Base-by-base conservation (phyloP, 768 basidiomycete species). In the Podaxis rugospora region DNA sequence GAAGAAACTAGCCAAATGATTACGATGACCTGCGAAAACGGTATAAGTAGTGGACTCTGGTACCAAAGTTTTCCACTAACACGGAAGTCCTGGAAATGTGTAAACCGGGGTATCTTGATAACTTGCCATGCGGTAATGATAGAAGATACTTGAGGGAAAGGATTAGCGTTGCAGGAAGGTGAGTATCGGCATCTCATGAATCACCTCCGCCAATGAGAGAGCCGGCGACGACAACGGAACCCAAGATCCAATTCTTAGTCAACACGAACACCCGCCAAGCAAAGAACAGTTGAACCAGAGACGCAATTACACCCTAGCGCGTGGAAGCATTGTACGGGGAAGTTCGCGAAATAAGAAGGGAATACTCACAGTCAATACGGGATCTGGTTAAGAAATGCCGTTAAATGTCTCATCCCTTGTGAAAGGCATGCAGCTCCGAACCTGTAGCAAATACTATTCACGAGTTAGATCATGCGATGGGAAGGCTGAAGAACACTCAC, bases 391-490 rank as follows among this genome's bases (percentile, higher is more conserved):
- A 25, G 47, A 27, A 18, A 28, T n/a, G 28, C 7, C n/a, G 18
- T 44, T 18, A 44, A 9, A 1, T 18, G 18, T 25, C 11, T 35
- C 10, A 7, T 9, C 13, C 28, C 28, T 1, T n/a, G 23, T n/a
- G 16, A 32, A 42, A 16, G 39, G n/a, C 35, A n/a, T 13, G 28
- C 9, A 40, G 27, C 14, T 62, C 9, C 42, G 28, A 44, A 72
- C 78, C 78, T 54, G 75, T 74, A 2, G 68, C 74, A 66, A 80
- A 80, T 9, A 80, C 79, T 80, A 63, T 16, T 36, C 9, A 9
- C 1, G 37, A 23, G 10, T 62, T 21, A 27, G 32, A 14, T 37
- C 18, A 58, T 27, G 36, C 16, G 1, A 28, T n/a, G 5, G 35
- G 36, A 13, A 36, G 10, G 51, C 28, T 27, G 5, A 46, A 32